phyloP scores from a whole-genome alignment of 2,329 filamentous ascomycete genomes.

The Pseudogymnoascus sp. region DNA sequence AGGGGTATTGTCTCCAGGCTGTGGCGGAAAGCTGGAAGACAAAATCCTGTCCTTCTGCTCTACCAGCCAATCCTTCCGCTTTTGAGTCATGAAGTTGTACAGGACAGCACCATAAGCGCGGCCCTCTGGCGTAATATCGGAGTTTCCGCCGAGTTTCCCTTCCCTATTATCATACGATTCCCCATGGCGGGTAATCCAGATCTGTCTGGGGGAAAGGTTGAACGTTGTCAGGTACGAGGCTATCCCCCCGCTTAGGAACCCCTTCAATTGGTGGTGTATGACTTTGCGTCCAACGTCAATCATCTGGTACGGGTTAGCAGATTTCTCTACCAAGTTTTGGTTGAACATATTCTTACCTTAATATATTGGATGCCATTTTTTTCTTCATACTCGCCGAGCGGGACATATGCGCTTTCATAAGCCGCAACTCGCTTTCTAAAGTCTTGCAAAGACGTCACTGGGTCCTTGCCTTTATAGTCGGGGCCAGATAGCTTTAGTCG shows the following conservation, averaged over 20 bases:
- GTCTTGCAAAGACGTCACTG: conserved; percentile 71
- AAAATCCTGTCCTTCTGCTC: conserved; percentile 72
- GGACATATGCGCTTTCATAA: conserved; percentile 90
- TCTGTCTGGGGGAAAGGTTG: conserved; percentile 88
- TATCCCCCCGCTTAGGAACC: conserved; percentile 85
- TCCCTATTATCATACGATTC: conserved; percentile 81
- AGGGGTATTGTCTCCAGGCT: conserved; percentile 83
- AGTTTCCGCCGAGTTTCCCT: conserved; percentile 87
- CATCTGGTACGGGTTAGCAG: conserved; percentile 47
- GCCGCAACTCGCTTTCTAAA: conserved; percentile 89
- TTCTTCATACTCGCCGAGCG: conserved; percentile 86
- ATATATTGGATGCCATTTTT: conserved; percentile 88
- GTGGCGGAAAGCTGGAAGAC: conserved; percentile 76
- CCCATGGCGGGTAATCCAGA: conserved; percentile 96
- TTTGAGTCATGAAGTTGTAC: conserved; percentile 72
- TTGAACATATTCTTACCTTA: conserved; percentile 44
- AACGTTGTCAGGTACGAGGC: conserved; percentile 95
- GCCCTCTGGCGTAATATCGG: conserved; percentile 72
- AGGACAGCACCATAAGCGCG: conserved; percentile 70
- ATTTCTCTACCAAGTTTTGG: background rate
- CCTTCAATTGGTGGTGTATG: conserved; percentile 79
- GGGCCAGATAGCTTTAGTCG: conserved; percentile 90
- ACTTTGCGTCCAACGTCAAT: conserved; percentile 95
- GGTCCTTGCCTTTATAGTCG: conserved; percentile 92
- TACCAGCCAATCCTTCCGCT: conserved; percentile 73